Base-by-base conservation (phyloP, 495 filamentous ascomycete genomes). In the Penicillium chermesinum region DNA sequence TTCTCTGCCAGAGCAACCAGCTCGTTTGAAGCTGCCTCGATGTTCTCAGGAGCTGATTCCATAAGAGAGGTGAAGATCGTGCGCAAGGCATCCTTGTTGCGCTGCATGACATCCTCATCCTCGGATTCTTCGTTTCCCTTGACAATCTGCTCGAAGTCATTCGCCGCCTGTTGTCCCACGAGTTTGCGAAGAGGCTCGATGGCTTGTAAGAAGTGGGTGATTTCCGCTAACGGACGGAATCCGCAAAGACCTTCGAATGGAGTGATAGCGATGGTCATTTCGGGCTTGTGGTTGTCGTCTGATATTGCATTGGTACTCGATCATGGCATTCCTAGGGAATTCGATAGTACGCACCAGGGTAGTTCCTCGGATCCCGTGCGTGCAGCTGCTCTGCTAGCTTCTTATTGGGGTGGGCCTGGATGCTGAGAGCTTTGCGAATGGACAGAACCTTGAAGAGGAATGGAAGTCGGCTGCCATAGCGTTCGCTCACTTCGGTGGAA, bases 241-340 rank as follows among this genome's bases (percentile, higher is more conserved):
- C 93, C 91, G 59, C 93, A 98, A 20, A 98, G 76, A 6, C 93
- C 93, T 59, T 96, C 93, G 52, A 98, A 98, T 2, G 87, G 84
- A 1, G 93, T 96, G 61, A 98, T 83, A 44, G 93, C 93, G 60
- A 98, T 95, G 45, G 91, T 87, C 93, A 98, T 98, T 67, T 98
- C 93, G 38, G 93, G 93, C 67, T 98, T 98, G 74, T 98, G 93
- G 67, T 98, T 98, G 71, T 96, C 91, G 76, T 98, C 91, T 83
- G 32, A 2, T 3, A 38, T 3, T 33, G 12, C 18, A 38, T 3
- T 15, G 9, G 2, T 25, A 2, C 22, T 3, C 20, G 13, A 13
- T 38, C 15, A 15, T 6, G 1, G 16, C 15, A 30, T 16, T 18
- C 8, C 0, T 14, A 12, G 2, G 7, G 1, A 2, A 12, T 6